phyloP scores from a whole-genome alignment of 169 alveolate genomes.

The Amoebophrya sp. region DNA sequence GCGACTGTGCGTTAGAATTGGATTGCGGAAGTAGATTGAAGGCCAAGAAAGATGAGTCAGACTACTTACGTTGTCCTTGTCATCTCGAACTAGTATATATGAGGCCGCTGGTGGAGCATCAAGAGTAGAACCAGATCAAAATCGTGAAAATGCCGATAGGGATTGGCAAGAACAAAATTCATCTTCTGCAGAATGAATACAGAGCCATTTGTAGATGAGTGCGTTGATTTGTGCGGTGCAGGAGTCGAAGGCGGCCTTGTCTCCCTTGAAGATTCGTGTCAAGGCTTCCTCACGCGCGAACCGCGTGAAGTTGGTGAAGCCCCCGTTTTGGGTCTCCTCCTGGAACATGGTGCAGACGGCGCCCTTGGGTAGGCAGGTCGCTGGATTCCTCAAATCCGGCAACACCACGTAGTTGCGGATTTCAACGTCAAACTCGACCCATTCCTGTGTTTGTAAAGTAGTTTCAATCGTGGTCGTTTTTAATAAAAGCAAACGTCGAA shows the following conservation, averaged over 20 bases:
- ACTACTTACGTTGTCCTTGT: background rate
- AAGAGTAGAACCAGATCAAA: background rate
- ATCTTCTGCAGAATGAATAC: no score
- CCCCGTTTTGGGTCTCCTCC: background rate
- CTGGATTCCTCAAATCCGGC: background rate
- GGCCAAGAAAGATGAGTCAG: background rate
- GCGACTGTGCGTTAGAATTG: background rate
- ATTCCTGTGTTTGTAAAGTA: background rate
- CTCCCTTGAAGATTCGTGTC: background rate
- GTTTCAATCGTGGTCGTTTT: no score
- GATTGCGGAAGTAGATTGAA: background rate
- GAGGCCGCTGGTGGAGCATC: no score
- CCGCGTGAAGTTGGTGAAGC: background rate
- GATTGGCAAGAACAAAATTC: no score
- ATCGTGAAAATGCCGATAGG: background rate
- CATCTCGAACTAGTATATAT: no score
- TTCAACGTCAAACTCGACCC: background rate
- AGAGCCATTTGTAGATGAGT: background rate
- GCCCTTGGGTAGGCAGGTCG: background rate
- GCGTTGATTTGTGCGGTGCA: background rate
- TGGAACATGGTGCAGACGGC: background rate
- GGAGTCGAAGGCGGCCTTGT: background rate
- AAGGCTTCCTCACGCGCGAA: background rate
- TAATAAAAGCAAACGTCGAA: no score
- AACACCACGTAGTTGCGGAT: background rate